Evolutionary conservation across 2,329 filamentous ascomycete genomes (phyloP), one percentile per base, ranked within the genome.

Genomic region (Talaromyces amestolkiae): DNA sequence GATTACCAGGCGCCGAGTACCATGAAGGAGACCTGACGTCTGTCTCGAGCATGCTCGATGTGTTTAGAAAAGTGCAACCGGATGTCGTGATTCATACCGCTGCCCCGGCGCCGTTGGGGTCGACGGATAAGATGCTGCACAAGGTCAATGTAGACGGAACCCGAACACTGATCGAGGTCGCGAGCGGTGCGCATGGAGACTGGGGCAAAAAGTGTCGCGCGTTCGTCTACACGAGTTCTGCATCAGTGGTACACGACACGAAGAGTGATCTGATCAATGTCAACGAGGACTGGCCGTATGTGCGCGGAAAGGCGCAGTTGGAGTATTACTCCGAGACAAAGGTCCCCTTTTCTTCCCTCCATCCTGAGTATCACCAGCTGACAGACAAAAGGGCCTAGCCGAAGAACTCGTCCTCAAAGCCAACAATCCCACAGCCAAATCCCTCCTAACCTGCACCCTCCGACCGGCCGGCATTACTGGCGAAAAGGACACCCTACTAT

Each of bases 271-370:
- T 96, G 75, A 85, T 88, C 76, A 93, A 97, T 76, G 92, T 92
- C 69, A 90, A 93, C 77, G 94, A 98, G 83, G 82, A 85, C 56
- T 92, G 90, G 84, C 92, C 92, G 33, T 84, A 90, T 59, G 88
- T 95, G 61, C 84, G 87, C 56, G 91, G 91, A 37, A 85, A 85
- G 66, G 79, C 87, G 70, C 89, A 93, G 78, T 83, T 83, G 64
- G 91, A 93, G 77, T 92, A 92, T 78, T 98, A 98, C 79, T 93
- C 93, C 35, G 89, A 93, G 79, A 96, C 92, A 15, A 98, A 97
- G 87, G 91, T 91, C 65, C 73, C 67, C 53, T 27, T 3, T 53
- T 59, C 39, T 43, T 10, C 54, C 27, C 33, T 43, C 24, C 22
- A 11, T 17, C 19, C 53, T 15, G 19, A 49, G 17, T 11, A 27